Conservation (phyloP, 768 basidiomycete genomes). For the Tulasnella sp. region DNA sequence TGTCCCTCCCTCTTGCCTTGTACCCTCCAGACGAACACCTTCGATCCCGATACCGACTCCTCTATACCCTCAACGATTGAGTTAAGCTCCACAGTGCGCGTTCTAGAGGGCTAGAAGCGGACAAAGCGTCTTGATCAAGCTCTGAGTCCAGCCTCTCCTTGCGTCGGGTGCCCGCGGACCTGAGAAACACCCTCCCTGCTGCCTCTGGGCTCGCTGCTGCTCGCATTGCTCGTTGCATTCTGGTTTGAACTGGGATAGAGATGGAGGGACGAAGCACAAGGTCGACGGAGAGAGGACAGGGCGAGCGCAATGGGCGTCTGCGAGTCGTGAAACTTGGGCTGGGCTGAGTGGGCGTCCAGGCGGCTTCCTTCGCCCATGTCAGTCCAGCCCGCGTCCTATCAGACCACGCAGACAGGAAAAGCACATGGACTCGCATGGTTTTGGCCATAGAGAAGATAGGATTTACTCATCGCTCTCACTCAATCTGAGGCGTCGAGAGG, state of each 20-base stretch:
- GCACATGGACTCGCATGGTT: neutral
- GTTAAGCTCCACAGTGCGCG: neutral
- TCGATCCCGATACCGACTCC: neutral
- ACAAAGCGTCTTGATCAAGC: neutral
- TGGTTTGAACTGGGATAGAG: neutral
- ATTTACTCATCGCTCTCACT: neutral
- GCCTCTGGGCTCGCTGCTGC: neutral
- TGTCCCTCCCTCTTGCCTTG: neutral
- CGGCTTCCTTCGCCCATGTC: neutral
- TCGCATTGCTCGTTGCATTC: neutral
- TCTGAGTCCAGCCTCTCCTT: neutral
- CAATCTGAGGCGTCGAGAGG: neutral
- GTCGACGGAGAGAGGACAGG: neutral
- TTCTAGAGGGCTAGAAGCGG: neutral
- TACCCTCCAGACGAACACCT: neutral
- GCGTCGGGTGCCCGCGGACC: neutral
- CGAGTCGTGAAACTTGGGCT: neutral
- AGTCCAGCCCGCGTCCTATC: neutral
- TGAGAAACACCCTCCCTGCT: neutral
- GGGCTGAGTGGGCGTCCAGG: neutral
- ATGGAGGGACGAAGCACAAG: neutral
- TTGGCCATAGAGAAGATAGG: neutral
- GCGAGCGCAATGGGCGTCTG: neutral
- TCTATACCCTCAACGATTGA: neutral
- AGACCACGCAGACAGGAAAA: neutral